Base-by-base conservation (phyloP, 345 rosid genomes). In the Populus deltoides region DNA sequence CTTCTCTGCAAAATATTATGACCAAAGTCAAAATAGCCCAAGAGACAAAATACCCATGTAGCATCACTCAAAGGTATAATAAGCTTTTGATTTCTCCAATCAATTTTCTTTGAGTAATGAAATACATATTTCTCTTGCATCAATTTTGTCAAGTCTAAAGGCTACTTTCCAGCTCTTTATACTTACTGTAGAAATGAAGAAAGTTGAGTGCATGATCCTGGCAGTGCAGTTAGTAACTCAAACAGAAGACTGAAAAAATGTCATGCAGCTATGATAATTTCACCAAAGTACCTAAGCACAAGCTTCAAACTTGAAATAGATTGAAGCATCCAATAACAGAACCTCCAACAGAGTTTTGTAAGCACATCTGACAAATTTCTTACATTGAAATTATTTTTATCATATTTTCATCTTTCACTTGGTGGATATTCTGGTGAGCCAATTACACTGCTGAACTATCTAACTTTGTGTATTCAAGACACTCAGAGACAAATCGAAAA, bases 1-100 rank as follows among this genome's bases (percentile, higher is more conserved):
- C 75, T 80, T 38, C 80, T 66, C 75, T 63, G 82, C 36, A 69
- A 74, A 71, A 83, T 36, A 71, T 74, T 85, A 94, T 93, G 83
- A 29, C 25, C 66, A 79, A 27, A 78, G 76, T 66, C 75, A 82
- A 85, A 80, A 69, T 71, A 86, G 41, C 20, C 57, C 10, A 43
- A 39, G 41, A n/a, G 33, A 29, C 27, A 27, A n/a, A 43, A 49
- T 22, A 22, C 24, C 45, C 11, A 43, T 53, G n/a, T 49, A 6
- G 45, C 75, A 70, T 33, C 53, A 66, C 63, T 68, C 65, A 66
- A 41, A 66, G 10, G 71, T 13, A 65, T 31, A 66, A 65, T 65
- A 66, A 5, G 45, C 20, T 20, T 45, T 20, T 31, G 59, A 11
- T 73, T 53, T 73, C 49, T 36, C 66, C 35, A n/a, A 55, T 59